Base-by-base conservation (phyloP, 2,329 filamentous ascomycete genomes). In the Calonectria honghensis region DNA sequence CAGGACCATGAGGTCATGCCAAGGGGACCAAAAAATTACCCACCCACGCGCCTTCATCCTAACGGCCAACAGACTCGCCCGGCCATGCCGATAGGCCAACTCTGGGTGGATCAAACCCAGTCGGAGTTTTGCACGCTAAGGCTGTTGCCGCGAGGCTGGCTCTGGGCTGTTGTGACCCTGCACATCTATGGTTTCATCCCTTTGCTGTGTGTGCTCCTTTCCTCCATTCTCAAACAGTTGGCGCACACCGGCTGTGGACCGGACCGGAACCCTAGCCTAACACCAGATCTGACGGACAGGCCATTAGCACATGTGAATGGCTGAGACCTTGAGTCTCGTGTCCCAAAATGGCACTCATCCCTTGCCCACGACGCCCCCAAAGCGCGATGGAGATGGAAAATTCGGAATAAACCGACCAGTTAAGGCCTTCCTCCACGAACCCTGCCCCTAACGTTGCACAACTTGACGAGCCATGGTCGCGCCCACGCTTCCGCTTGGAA, bases 301-400 rank as follows among this genome's bases (percentile, higher is more conserved):
- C 70, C 68, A 51, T 69, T 75, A 48, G 63, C 70, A 51, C 73
- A 75, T 79, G 75, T 78, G 75, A 76, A 78, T 81, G 79, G 80
- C 51, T 76, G 72, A 77, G 76, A 77, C 70, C 27, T 68, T 67
- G 73, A 78, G 81, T 64, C 81, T 84, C 82, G 82, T 84, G 82
- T 84, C 81, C 83, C 65, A 77, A 83, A 82, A 80, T 81, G 83
- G 81, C 68, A 77, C 73, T 75, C 59, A 74, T 69, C 75, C 75
- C 57, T 73, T 75, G 70, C 54, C 65, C 63, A 64, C 75, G 32
- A 35, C 51, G 59, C 39, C 41, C 72, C 74, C 73, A 65, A 65
- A 67, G 70, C 61, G 50, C 31, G 52, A 63, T 39, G 61, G 41
- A 69, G 64, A 73, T 72, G 70, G 67, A 67, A 64, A 72, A 66